Evolutionary conservation across 129 eudicot genomes (phyloP).

Genomic region (Flaveria robusta): DNA sequence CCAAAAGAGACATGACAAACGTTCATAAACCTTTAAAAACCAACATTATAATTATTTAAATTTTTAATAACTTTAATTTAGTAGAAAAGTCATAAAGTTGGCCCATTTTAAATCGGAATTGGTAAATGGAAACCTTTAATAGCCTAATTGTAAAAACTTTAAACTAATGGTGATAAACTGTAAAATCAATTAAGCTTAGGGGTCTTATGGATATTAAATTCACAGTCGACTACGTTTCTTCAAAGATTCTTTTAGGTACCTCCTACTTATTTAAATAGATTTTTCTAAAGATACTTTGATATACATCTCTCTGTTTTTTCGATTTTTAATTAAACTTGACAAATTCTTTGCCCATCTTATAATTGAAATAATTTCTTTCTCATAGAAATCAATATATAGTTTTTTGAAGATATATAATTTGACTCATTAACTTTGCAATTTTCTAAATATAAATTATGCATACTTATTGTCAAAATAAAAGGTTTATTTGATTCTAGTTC

Average conservation of each 20-base stretch:
- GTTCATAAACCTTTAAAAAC: no score
- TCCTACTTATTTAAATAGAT: neutral
- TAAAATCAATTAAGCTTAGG: conserved; percentile 8
- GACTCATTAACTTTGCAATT: no score
- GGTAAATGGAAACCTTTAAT: neutral
- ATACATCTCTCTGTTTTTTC: conserved; percentile 5
- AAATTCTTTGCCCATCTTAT: neutral
- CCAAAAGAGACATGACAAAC: no score
- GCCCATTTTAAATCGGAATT: no score
- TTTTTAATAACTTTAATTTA: no score
- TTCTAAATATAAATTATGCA: no score
- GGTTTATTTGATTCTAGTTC: no score
- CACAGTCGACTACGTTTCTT: conserved; percentile 25
- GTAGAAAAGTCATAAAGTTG: no score
- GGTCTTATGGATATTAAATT: conserved; percentile 10
- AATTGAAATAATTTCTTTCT: neutral
- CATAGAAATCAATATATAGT: neutral
- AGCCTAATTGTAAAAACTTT: neutral
- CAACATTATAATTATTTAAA: no score
- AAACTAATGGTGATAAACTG: conserved; percentile 12
- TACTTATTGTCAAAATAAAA: no score
- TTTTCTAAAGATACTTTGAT: conserved; percentile 23
- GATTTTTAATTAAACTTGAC: conserved; percentile 13
- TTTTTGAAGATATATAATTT: no score
- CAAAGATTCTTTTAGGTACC: conserved; percentile 26